These are phyloP conservation scores for Tranzscheliella williamsii DNA, from an alignment of 1,284 basidiomycete genomes.

Conservation along the genomic window DNA sequence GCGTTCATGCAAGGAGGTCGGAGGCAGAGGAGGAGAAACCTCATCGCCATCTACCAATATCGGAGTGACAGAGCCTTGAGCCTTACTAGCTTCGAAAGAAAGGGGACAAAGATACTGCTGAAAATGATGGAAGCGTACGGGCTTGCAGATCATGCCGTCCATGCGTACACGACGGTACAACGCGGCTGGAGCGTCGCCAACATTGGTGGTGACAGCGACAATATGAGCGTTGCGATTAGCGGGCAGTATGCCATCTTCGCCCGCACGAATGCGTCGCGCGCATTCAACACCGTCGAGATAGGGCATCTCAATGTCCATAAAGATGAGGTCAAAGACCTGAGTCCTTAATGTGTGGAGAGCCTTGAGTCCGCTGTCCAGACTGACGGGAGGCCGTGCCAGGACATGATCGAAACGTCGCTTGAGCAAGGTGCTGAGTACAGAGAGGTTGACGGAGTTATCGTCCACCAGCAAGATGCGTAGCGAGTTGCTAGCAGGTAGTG, in stretches of 20 bases:
- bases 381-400: conserved; percentile 36
- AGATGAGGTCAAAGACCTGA: conserved; percentile 47
- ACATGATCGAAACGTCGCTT: conserved; percentile 41
- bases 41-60: conserved; percentile 11
- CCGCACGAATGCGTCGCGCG: conserved; percentile 40
- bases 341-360: conserved; percentile 46
- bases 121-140: conserved; percentile 38
- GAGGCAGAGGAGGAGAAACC: conserved; percentile 37
- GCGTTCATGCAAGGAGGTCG: conserved; percentile 18
- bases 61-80: conserved; percentile 11
- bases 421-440: conserved; percentile 41
- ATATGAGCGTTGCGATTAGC: conserved; percentile 38
- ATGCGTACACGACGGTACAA: conserved; percentile 42
- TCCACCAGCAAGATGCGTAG: conserved; percentile 52
- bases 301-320: conserved; percentile 55
- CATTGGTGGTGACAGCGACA: conserved; percentile 47
- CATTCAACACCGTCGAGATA: conserved; percentile 47
- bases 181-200: conserved; percentile 33
- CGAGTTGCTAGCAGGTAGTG: conserved; percentile 23
- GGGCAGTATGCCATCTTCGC: conserved; percentile 40
- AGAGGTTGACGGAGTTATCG: conserved; percentile 53
- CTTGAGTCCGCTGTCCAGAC: conserved; percentile 48
- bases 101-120: conserved; percentile 38
- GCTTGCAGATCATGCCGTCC: conserved; percentile 51
- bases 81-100: conserved; percentile 20